Conservation (phyloP, 2,329 filamentous ascomycete genomes). For the Penicillium carneum region DNA sequence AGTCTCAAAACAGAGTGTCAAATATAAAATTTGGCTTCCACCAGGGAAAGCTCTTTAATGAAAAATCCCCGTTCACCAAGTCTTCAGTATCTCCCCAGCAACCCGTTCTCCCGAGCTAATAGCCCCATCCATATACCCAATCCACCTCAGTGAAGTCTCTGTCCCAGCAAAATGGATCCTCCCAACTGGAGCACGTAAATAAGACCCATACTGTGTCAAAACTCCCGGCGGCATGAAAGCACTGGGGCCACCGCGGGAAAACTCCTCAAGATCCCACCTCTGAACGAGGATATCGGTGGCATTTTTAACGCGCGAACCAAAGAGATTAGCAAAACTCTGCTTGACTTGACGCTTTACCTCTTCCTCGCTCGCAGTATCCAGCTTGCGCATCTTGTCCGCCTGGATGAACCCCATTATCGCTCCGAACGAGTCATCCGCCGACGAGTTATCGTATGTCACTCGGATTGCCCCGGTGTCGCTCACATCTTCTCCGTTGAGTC, state of each 20-base stretch:
- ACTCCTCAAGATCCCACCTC: conserved; percentile 37
- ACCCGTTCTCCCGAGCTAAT: conserved; percentile 32
- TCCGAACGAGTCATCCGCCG: conserved; percentile 32
- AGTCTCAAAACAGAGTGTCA: not conserved
- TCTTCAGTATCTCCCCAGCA: conserved; percentile 21
- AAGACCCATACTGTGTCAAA: conserved; percentile 30
- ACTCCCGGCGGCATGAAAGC: conserved; percentile 33
- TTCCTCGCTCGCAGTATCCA: conserved; percentile 30
- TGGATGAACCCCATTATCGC: conserved; percentile 41
- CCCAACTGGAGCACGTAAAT: conserved; percentile 24
- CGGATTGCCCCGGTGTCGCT: conserved; percentile 29
- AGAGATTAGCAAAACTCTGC: conserved; percentile 11
- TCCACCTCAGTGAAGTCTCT: conserved; percentile 34
- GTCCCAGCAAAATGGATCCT: conserved; percentile 39
- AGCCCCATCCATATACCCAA: conserved; percentile 40
- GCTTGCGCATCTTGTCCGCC: conserved; percentile 34
- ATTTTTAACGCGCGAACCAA: conserved; percentile 21
- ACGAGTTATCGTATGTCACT: conserved; percentile 34
- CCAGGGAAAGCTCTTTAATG: not conserved
- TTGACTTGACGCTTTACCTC: conserved; percentile 29
- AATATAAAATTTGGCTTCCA: not conserved
- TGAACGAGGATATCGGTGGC: conserved; percentile 32
- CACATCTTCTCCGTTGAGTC: conserved; percentile 33
- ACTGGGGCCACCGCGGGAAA: conserved; percentile 36
- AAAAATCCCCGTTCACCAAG: not conserved